Evolutionary conservation across 805 yeast genomes (phyloP).

Genomic region (Wickerhamiella shivajii): DNA sequence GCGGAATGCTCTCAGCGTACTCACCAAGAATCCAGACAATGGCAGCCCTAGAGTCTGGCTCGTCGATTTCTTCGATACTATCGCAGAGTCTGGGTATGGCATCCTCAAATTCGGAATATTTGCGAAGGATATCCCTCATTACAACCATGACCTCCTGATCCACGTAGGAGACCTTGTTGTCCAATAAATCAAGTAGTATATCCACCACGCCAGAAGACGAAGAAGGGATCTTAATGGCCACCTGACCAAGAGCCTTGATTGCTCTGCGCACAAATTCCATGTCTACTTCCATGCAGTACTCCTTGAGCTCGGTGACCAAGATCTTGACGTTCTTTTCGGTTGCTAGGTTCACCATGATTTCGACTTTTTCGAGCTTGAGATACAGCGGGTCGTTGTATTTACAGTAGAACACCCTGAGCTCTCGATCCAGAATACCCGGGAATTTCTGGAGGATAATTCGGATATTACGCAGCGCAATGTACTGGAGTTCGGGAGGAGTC

Average conservation of each 20-base stretch:
- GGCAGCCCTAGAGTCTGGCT: slow-evolving; percentile 66
- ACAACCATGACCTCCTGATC: slow-evolving; percentile 72
- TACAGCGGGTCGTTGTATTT: slow-evolving; percentile 86
- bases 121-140: slow-evolving; percentile 58
- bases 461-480: slow-evolving; percentile 81
- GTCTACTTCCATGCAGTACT: slow-evolving; percentile 81
- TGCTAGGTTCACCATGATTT: slow-evolving; percentile 70
- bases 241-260: slow-evolving; percentile 77
- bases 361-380: slow-evolving; percentile 86
- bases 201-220: slow-evolving; percentile 56
- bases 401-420: slow-evolving; percentile 77
- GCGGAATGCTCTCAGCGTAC: slow-evolving; percentile 39
- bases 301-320: slow-evolving; percentile 66
- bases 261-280: slow-evolving; percentile 81
- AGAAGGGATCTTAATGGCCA: slow-evolving; percentile 59
- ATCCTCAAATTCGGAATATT: slow-evolving; percentile 50
- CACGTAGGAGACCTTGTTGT: slow-evolving; percentile 44
- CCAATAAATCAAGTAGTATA: slow-evolving; percentile 49
- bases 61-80: slow-evolving; percentile 46
- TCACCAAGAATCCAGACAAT: slow-evolving; percentile 79
- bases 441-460: slow-evolving; percentile 78
- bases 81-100: slow-evolving; percentile 32
- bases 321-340: slow-evolving; percentile 42
- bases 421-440: slow-evolving; percentile 63
- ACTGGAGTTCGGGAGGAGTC: slow-evolving; percentile 88